Conservation (phyloP, 352 stramenopile genomes). For the Globisporangium irregulare region DNA sequence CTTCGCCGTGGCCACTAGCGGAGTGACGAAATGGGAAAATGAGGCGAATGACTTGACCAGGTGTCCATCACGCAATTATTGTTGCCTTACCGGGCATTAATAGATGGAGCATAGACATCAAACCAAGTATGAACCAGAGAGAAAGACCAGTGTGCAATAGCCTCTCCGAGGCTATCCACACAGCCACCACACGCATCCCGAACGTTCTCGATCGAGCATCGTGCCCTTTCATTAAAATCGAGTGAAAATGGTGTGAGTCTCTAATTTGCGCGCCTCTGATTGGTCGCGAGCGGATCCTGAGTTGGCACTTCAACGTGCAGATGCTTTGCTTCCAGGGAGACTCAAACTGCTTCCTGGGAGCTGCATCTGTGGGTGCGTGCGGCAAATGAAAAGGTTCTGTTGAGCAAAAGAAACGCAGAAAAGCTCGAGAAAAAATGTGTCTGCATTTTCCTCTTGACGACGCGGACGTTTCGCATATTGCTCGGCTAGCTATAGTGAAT, state of each 20-base stretch:
- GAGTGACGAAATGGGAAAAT: too few species aligned
- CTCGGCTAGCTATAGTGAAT: background rate
- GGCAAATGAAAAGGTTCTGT: background rate
- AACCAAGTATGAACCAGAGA: too few species aligned
- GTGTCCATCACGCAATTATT: too few species aligned
- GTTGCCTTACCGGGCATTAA: too few species aligned
- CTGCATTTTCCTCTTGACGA: background rate
- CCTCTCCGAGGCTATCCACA: background rate
- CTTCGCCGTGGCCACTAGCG: too few species aligned
- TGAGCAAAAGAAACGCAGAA: background rate
- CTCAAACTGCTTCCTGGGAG: background rate
- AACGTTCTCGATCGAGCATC: background rate
- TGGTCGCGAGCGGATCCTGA: background rate
- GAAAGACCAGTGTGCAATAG: background rate
- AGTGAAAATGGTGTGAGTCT: background rate
- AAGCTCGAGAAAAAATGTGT: background rate
- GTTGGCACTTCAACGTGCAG: background rate
- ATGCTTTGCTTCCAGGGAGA: background rate
- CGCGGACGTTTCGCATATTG: background rate
- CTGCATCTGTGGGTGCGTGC: background rate
- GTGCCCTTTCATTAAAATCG: background rate
- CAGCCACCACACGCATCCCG: background rate
- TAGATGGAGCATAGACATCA: too few species aligned
- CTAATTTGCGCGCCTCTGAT: background rate
- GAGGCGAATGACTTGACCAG: too few species aligned